Evolutionary conservation across 352 stramenopile genomes (phyloP).

Genomic region (Phytophthora aleatoria): DNA sequence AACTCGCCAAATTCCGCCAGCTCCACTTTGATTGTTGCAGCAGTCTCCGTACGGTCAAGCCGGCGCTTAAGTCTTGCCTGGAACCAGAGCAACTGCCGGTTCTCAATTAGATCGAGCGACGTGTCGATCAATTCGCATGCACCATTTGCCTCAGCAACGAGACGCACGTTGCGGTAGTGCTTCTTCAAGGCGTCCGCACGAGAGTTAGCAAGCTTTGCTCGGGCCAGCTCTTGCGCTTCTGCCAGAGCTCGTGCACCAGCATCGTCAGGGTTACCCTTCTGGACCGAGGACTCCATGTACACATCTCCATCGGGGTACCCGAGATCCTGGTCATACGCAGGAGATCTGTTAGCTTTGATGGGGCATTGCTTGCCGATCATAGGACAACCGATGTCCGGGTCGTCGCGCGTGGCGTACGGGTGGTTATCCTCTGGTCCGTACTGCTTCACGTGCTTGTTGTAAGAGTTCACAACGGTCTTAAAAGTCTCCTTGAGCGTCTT

Average conservation of each 20-base stretch:
- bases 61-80: slow-evolving; percentile 76
- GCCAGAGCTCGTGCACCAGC: slow-evolving; percentile 62
- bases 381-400: slow-evolving; percentile 81
- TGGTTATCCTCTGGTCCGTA: slow-evolving; percentile 91
- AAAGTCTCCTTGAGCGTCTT: slow-evolving; percentile 93
- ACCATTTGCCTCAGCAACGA: slow-evolving; percentile 83
- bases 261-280: slow-evolving; percentile 77
- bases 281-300: slow-evolving; percentile 74
- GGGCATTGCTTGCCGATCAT: slow-evolving; percentile 92
- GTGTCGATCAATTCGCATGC: slow-evolving; percentile 77
- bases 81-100: slow-evolving; percentile 75
- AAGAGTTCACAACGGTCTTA: slow-evolving; percentile 92
- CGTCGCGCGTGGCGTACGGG: slow-evolving; percentile 84
- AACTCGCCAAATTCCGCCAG: slow-evolving; percentile 80
- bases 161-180: slow-evolving; percentile 86
- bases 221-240: slow-evolving; percentile 67
- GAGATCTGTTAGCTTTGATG: slow-evolving; percentile 82
- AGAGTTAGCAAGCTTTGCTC: slow-evolving; percentile 74
- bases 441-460: slow-evolving; percentile 90
- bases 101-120: slow-evolving; percentile 78
- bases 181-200: slow-evolving; percentile 83
- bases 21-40: slow-evolving; percentile 88
- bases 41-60: slow-evolving; percentile 71
- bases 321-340: slow-evolving; percentile 79
- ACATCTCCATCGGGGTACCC: slow-evolving; percentile 83